Percentiles rank a stretch among this genome's conserved stretches.
Conservation (phyloP, 2,329 filamentous ascomycete species). For the Clonostachys byssicola region DNA sequence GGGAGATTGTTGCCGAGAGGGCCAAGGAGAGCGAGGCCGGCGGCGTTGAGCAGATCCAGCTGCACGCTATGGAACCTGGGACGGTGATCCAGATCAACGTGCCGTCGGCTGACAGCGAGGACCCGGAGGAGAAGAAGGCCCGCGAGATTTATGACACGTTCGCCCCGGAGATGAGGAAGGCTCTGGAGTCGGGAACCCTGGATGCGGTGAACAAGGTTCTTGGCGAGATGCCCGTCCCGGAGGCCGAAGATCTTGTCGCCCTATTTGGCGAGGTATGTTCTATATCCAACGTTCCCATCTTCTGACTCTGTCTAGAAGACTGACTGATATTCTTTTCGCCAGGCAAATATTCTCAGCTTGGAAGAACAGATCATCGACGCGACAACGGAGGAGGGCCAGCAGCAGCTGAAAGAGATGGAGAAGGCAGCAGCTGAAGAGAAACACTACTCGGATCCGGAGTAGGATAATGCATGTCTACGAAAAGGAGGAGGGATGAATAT, state of each 20-base stretch:
- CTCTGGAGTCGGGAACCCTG: slow-evolving; percentile 81
- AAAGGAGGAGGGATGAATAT: background rate
- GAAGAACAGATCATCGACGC: slow-evolving; percentile 94
- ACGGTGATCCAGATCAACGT: slow-evolving; percentile 88
- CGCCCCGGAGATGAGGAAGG: slow-evolving; percentile 73
- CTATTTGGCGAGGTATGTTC: slow-evolving; percentile 64
- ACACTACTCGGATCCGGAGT: slow-evolving; percentile 32
- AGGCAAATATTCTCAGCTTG: slow-evolving; percentile 83
- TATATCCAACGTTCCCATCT: background rate
- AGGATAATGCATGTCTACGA: slow-evolving; percentile 5
- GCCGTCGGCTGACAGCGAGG: slow-evolving; percentile 63
- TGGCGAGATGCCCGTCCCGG: slow-evolving; percentile 82
- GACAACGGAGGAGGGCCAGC: slow-evolving; percentile 81
- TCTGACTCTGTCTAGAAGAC: background rate
- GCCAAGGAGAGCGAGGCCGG: slow-evolving; percentile 48
- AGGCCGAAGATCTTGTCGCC: slow-evolving; percentile 81
- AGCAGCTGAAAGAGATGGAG: slow-evolving; percentile 73
- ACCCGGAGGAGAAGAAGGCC: slow-evolving; percentile 58
- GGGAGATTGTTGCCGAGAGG: slow-evolving; percentile 60
- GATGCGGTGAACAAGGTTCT: slow-evolving; percentile 59
- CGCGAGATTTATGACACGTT: slow-evolving; percentile 82
- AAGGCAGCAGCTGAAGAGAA: slow-evolving; percentile 27
- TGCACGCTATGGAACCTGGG: slow-evolving; percentile 91
- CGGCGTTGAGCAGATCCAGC: slow-evolving; percentile 92
- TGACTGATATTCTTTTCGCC: slow-evolving; percentile 11